These are phyloP conservation scores for Lolium perenne DNA, from an alignment of 176 grass and related monocot genomes.

Conservation along the genomic window DNA sequence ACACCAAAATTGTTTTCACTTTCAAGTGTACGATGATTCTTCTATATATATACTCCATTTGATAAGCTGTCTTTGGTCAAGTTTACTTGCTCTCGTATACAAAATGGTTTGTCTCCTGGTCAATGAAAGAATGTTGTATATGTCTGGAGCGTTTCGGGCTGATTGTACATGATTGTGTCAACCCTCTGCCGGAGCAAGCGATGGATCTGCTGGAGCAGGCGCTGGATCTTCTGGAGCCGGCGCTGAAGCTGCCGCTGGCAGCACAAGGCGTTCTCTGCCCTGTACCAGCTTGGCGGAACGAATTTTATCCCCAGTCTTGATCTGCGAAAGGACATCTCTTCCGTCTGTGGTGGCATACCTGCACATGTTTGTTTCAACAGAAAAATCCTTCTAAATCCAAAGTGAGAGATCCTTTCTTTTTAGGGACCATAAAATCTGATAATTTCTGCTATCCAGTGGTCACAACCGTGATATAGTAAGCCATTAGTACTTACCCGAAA, in stretches of 20 bases:
- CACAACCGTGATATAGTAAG: conserved; percentile 22
- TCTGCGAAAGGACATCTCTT: conserved; percentile 82
- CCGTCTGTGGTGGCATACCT: conserved; percentile 81
- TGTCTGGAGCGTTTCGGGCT: not conserved
- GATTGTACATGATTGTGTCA: conserved; percentile 53
- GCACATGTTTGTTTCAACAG: conserved; percentile 31
- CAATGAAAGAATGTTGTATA: conserved; percentile 48
- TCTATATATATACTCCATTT: conserved; percentile 27
- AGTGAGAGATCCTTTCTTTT: not conserved
- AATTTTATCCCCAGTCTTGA: conserved; percentile 90
- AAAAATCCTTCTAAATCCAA: not conserved
- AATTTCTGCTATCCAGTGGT: not conserved
- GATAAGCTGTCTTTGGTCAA: conserved; percentile 24
- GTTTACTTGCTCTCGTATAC: conserved; percentile 43
- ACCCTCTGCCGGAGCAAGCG: conserved; percentile 46
- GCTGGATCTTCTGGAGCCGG: conserved; percentile 42
- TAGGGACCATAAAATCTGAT: not conserved
- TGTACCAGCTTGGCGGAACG: conserved; percentile 79
- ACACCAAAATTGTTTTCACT: conserved; percentile 27
- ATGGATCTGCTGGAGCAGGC: conserved; percentile 14
- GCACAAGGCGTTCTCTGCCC: conserved; percentile 78
- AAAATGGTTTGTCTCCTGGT: conserved; percentile 40
- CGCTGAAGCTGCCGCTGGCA: conserved; percentile 45
- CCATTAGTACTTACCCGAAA: conserved; percentile 64
- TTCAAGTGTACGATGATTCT: conserved; percentile 36